phyloP scores from a whole-genome alignment of 2,329 filamentous ascomycete genomes.

The Parastagonospora nodorum region DNA sequence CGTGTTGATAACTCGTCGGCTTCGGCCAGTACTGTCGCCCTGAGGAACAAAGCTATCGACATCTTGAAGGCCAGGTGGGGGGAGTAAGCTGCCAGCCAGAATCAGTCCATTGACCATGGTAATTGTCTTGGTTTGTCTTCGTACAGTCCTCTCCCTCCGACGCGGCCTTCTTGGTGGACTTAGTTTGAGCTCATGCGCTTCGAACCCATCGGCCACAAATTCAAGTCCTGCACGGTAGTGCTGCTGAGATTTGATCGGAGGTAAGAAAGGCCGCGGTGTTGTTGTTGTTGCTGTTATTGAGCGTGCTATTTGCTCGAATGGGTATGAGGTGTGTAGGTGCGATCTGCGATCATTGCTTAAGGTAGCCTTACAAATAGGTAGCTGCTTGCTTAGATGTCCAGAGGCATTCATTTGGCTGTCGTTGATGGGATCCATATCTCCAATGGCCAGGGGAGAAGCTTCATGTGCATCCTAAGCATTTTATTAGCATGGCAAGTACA shows the following conservation, averaged over 20 bases:
- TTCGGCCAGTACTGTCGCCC: no score
- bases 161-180: not conserved
- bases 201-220: conserved; percentile 16
- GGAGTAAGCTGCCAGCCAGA: conserved; percentile 9
- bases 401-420: conserved; percentile 19
- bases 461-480: conserved; percentile 15
- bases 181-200: conserved; percentile 10
- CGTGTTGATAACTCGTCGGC: no score
- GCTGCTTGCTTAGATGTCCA: not conserved
- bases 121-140: not conserved
- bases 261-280: not conserved
- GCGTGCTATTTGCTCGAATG: not conserved
- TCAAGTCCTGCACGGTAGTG: not conserved
- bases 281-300: not conserved
- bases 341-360: not conserved
- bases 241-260: not conserved
- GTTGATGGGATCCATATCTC: conserved; percentile 31
- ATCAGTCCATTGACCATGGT: conserved; percentile 1
- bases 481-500: not conserved
- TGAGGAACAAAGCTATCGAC: no score
- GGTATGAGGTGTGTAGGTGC: not conserved
- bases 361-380: not conserved
- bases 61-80: conserved; percentile 1
- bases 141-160: not conserved
- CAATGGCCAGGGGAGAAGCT: conserved; percentile 8